Percentiles rank a stretch among this genome's conserved stretches.
Evolutionary conservation across 2,329 filamentous ascomycete genomes (phyloP).

Genomic region (Arthrobotrys megalospora): DNA sequence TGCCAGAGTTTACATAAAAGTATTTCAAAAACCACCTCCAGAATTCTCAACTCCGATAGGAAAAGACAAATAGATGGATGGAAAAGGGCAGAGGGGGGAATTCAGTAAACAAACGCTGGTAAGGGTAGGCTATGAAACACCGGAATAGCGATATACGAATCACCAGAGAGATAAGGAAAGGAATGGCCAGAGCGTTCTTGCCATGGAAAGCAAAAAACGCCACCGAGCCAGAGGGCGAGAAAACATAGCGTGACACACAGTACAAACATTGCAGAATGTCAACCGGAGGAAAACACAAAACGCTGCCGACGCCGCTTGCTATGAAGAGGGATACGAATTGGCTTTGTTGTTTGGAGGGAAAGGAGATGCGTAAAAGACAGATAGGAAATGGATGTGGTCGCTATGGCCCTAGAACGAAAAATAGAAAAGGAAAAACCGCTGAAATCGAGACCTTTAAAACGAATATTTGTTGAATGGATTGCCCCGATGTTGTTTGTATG

Average conservation of each 20-base stretch:
- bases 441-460: constrained; percentile 36
- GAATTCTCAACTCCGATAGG: constrained; percentile 42
- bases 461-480: constrained; percentile 37
- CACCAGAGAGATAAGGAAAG: constrained; percentile 53
- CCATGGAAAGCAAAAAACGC: constrained; percentile 24
- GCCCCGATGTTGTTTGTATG: constrained; percentile 52
- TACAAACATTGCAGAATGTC: constrained; percentile 21
- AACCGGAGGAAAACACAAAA: constrained; percentile 37
- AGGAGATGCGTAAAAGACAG: constrained; percentile 43
- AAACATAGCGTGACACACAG: constrained; percentile 59
- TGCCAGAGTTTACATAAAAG: constrained; percentile 30
- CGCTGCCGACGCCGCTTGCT: constrained; percentile 38
- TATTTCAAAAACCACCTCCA: constrained; percentile 29
- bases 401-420: constrained; percentile 55
- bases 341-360: constrained; percentile 37
- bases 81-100: constrained; percentile 17
- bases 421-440: constrained; percentile 39
- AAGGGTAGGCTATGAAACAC: constrained; percentile 16
- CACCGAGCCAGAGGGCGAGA: constrained; percentile 55
- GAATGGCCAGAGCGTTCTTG: constrained; percentile 36
- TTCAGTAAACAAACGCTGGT: constrained; percentile 32
- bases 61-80: constrained; percentile 20
- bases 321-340: constrained; percentile 37
- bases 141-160: constrained; percentile 38
- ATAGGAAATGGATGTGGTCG: constrained; percentile 56